Evolutionary conservation across 306 rosid genomes (phyloP).

Genomic region (Malus asiatica): DNA sequence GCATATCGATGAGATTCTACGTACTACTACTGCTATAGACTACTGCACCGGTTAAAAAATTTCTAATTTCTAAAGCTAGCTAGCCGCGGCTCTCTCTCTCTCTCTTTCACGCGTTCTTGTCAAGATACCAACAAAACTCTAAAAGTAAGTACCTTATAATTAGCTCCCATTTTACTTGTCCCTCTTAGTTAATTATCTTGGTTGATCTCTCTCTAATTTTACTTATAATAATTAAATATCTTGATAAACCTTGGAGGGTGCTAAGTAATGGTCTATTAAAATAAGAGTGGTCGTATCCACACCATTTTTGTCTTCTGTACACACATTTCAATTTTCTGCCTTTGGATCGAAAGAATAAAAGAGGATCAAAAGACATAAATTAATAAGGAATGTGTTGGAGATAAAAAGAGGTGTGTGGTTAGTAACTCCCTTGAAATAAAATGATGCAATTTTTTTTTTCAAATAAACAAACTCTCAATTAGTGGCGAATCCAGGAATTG

Average conservation of each 20-base stretch:
- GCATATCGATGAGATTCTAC: background rate
- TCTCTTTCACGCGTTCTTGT: background rate
- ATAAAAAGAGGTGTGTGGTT: no score
- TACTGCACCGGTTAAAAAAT: background rate
- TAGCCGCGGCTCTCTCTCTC: background rate
- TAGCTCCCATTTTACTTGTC: background rate
- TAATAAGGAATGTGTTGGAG: no score
- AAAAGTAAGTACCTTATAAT: background rate
- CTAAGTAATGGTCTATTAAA: background rate
- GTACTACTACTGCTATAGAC: background rate
- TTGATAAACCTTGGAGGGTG: background rate
- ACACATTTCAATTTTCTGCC: no score
- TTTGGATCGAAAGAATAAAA: no score
- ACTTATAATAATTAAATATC: no score
- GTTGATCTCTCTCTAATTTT: background rate
- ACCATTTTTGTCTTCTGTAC: no score
- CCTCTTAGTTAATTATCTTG: background rate
- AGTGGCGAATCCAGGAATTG: no score
- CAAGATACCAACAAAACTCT: background rate
- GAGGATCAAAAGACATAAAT: no score
- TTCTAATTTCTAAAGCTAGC: background rate
- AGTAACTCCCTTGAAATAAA: no score
- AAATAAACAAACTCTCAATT: background rate
- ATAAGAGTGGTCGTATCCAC: no score
- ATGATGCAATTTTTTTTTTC: no score